Evolutionary conservation across 208 protist species (phyloP).

Genomic region (Crithidia bombi): DNA sequence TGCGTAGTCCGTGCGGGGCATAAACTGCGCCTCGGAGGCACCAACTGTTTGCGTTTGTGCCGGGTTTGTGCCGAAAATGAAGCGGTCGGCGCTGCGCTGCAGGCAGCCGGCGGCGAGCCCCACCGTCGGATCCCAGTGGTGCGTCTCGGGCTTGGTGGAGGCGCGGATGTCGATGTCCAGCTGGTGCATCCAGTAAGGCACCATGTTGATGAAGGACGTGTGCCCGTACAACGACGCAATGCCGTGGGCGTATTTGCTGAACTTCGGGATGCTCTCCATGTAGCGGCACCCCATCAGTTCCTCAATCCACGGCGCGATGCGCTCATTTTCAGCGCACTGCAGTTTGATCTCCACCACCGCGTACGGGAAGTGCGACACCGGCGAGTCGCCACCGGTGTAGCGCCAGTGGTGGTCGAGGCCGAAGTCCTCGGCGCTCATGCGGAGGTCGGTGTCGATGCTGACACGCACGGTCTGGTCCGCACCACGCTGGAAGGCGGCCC

Average conservation of each 20-base stretch:
- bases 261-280: constrained; percentile 91
- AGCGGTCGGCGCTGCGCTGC: constrained; percentile 76
- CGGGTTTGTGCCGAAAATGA: constrained; percentile 75
- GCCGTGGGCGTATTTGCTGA: constrained; percentile 91
- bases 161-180: constrained; percentile 89
- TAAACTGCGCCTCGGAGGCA: constrained; percentile 82
- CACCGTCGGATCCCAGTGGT: constrained; percentile 83
- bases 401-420: constrained; percentile 87
- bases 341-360: constrained; percentile 91
- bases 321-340: constrained; percentile 89
- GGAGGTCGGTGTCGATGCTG: constrained; percentile 88
- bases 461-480: constrained; percentile 86
- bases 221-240: constrained; percentile 89
- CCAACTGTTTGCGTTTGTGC: constrained; percentile 86
- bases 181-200: constrained; percentile 92
- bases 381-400: constrained; percentile 73
- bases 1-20: constrained; percentile 78
- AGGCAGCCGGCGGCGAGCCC: constrained; percentile 79
- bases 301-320: constrained; percentile 89
- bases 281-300: constrained; percentile 89
- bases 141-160: constrained; percentile 82
- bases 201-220: constrained; percentile 86
- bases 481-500: constrained; percentile 88
- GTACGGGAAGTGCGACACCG: constrained; percentile 82
- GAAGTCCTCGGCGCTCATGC: constrained; percentile 84